These are phyloP conservation scores for Alternaria incomplexa DNA, from an alignment of 2,329 filamentous ascomycete genomes.

Conservation along the genomic window DNA sequence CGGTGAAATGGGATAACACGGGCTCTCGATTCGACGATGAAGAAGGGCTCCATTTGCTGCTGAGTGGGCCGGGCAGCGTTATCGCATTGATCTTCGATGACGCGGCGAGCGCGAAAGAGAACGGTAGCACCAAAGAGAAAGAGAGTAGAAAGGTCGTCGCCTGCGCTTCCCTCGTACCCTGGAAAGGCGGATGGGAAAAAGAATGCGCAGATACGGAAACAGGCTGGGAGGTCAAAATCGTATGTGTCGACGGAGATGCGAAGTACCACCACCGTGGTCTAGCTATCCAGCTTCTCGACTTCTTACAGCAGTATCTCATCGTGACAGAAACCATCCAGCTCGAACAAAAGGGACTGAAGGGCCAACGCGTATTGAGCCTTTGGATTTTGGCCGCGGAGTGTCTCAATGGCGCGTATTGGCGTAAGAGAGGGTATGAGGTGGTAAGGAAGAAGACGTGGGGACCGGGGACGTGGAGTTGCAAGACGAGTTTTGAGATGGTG, in stretches of 20 bases:
- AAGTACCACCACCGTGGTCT: slow-evolving; percentile 27
- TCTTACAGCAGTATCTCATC: slow-evolving; percentile 19
- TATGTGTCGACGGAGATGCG: slow-evolving; percentile 26
- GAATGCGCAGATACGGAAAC: slow-evolving; percentile 21
- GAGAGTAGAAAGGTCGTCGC: slow-evolving; percentile 23
- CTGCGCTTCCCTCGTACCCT: slow-evolving; percentile 29
- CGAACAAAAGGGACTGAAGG: neutral
- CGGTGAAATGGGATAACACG: slow-evolving; percentile 21
- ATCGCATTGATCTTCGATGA: slow-evolving; percentile 26
- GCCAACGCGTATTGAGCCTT: slow-evolving; percentile 1
- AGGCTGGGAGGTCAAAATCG: slow-evolving; percentile 38
- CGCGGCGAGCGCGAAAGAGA: neutral
- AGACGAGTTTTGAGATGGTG: slow-evolving; percentile 30
- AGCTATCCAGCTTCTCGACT: slow-evolving; percentile 15
- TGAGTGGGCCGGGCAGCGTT: slow-evolving; percentile 13
- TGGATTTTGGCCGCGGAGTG: slow-evolving; percentile 35
- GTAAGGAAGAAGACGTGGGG: slow-evolving; percentile 16
- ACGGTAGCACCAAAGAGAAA: neutral
- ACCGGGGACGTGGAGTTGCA: slow-evolving; percentile 26
- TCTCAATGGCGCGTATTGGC: slow-evolving; percentile 36
- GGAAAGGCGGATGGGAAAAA: slow-evolving; percentile 29
- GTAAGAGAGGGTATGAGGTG: slow-evolving; percentile 28
- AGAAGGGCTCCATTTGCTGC: slow-evolving; percentile 20
- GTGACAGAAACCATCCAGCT: neutral
- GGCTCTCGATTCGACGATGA: slow-evolving; percentile 18